These are phyloP conservation scores for Helianthus annuus DNA, from an alignment of 129 eudicot species.

Conservation along the genomic window DNA sequence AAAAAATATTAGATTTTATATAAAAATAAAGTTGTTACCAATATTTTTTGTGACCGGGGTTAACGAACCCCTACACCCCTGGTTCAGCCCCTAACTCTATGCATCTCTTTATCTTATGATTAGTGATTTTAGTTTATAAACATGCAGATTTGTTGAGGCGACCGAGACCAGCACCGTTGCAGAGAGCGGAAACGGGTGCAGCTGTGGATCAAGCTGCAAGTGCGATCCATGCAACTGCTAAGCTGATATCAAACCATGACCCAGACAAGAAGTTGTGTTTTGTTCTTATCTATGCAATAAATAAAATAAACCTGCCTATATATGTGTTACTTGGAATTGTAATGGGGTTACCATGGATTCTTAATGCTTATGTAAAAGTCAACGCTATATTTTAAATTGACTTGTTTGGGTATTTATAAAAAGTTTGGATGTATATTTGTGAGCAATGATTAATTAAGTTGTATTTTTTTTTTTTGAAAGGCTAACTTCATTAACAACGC, in stretches of 20 bases:
- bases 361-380: not conserved
- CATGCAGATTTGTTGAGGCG: slow-evolving; percentile 45
- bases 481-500: too few relatives aligned
- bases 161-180: slow-evolving; percentile 44
- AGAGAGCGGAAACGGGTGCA: slow-evolving; percentile 54
- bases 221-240: slow-evolving; percentile 77
- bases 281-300: not conserved
- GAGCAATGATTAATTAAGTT: not conserved
- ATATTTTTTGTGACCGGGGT: too few relatives aligned
- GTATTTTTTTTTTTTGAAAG: too few relatives aligned
- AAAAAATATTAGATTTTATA: too few relatives aligned
- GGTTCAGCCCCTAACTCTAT: too few relatives aligned
- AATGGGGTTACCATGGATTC: not conserved
- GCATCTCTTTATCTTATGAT: too few relatives aligned
- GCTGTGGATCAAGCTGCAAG: slow-evolving; percentile 58
- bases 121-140: not conserved
- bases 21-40: too few relatives aligned
- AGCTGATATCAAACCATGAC: not conserved
- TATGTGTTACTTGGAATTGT: not conserved
- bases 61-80: too few relatives aligned
- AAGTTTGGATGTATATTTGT: not conserved
- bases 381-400: not conserved
- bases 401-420: slow-evolving; percentile 12
- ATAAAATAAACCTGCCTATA: not conserved
- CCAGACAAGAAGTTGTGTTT: slow-evolving; percentile 8